A percentile compares a stretch with the other conserved stretches of the same genome.
phyloP scores from a whole-genome alignment of 2,329 filamentous ascomycete genomes.

The Sporothrix inflata region DNA sequence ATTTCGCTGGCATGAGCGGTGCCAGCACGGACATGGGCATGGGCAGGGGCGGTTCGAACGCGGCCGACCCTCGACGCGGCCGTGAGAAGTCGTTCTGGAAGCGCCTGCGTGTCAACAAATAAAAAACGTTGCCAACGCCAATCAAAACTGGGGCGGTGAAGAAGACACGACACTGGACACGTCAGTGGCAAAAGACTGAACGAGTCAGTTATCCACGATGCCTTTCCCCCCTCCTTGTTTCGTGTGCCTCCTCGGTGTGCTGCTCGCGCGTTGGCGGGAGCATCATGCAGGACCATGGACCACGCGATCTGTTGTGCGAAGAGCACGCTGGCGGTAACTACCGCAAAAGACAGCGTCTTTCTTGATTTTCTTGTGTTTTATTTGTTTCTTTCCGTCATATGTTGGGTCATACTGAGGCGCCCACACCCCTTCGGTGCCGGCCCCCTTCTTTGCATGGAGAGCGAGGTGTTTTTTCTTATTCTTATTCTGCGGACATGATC shows the following conservation, averaged over 20 bases:
- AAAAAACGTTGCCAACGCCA: background rate
- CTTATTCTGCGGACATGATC: background rate
- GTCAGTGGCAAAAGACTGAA: background rate
- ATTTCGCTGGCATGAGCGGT: slow-evolving; percentile 2
- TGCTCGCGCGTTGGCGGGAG: background rate
- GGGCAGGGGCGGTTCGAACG: slow-evolving; percentile 22
- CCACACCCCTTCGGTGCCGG: background rate
- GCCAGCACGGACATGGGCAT: slow-evolving; percentile 15
- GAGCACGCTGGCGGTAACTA: background rate
- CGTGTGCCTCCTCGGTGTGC: background rate
- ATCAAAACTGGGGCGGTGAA: background rate
- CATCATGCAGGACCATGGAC: background rate
- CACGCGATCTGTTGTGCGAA: background rate
- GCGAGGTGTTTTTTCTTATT: slow-evolving; percentile 17
- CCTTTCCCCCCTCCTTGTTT: background rate
- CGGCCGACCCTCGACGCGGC: slow-evolving; percentile 28
- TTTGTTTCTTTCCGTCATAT: background rate
- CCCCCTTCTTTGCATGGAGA: background rate
- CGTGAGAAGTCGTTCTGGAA: slow-evolving; percentile 37
- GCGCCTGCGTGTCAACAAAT: slow-evolving; percentile 36
- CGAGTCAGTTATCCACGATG: background rate
- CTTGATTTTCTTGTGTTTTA: background rate
- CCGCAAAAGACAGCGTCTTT: background rate
- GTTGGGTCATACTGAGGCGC: background rate
- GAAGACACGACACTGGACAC: background rate